These are phyloP conservation scores for Phyllostachys edulis DNA, from an alignment of 176 grass and related monocot species.

Conservation along the genomic window DNA sequence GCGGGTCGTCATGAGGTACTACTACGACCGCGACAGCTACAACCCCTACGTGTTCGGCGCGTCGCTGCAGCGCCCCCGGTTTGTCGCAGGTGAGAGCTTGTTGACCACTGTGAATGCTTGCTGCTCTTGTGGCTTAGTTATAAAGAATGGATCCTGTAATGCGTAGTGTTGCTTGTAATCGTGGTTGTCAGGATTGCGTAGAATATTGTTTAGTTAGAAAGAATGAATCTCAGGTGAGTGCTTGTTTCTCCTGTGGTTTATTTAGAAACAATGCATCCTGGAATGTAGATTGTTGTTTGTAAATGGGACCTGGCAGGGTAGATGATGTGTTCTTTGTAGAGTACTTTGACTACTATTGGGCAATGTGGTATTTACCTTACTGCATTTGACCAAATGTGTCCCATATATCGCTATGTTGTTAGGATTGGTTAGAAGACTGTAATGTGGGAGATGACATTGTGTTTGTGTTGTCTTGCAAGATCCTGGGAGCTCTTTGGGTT, in stretches of 20 bases:
- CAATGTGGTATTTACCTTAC: neutral
- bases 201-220: neutral
- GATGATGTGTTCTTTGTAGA: neutral
- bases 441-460: neutral
- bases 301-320: neutral
- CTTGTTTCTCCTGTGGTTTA: neutral
- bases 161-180: neutral
- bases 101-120: slow-evolving; percentile 2
- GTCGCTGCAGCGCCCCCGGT: slow-evolving; percentile 85
- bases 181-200: neutral
- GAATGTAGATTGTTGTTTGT: neutral
- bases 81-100: slow-evolving; percentile 73
- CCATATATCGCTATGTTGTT: neutral
- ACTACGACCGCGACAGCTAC: slow-evolving; percentile 79
- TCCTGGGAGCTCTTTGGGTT: too few relatives aligned
- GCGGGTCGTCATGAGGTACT: slow-evolving; percentile 62
- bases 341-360: neutral
- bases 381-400: neutral
- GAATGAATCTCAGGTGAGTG: neutral
- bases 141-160: neutral
- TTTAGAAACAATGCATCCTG: neutral
- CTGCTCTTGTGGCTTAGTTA: neutral
- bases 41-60: slow-evolving; percentile 73
- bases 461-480: too few relatives aligned
- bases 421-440: slow-evolving; percentile 21